These are phyloP conservation scores for Picea abies DNA, from an alignment of 83 land plant genomes.

Conservation along the genomic window DNA sequence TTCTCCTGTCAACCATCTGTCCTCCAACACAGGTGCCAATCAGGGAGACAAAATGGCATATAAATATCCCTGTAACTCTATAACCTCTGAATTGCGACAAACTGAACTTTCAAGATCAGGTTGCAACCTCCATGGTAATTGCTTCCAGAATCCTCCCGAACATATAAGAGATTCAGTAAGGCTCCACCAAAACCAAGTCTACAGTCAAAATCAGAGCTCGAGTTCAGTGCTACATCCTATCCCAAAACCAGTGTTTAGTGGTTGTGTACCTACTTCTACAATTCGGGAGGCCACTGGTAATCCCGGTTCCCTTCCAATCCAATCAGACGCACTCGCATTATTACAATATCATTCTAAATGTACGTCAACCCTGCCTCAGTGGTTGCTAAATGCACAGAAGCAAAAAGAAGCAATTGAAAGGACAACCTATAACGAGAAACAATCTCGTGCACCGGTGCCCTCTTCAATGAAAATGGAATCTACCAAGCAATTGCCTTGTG, in stretches of 20 bases:
- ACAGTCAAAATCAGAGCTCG: neutral
- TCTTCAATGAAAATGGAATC: too few species aligned
- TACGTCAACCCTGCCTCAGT: too few species aligned
- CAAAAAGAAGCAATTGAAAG: too few species aligned
- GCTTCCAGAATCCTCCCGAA: too few species aligned
- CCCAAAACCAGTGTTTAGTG: neutral
- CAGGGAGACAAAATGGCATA: constrained; percentile 1
- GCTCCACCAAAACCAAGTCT: neutral
- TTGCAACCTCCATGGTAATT: too few species aligned
- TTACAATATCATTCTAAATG: too few species aligned
- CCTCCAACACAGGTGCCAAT: neutral
- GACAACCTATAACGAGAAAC: too few species aligned
- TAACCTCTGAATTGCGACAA: too few species aligned
- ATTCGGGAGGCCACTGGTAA: neutral
- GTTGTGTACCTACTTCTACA: neutral
- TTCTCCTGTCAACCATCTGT: neutral
- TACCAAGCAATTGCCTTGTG: neutral
- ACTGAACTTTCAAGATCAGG: too few species aligned
- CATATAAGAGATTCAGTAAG: neutral
- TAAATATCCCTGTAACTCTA: too few species aligned
- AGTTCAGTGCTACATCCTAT: neutral
- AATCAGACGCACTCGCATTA: neutral
- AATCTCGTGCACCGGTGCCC: too few species aligned
- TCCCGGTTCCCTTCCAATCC: neutral
- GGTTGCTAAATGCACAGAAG: too few species aligned